Percentiles rank a stretch among this genome's conserved stretches.
Evolutionary conservation across 202 grass and related monocot species (phyloP).

Genomic region (Cymbopogon flexuosus): DNA sequence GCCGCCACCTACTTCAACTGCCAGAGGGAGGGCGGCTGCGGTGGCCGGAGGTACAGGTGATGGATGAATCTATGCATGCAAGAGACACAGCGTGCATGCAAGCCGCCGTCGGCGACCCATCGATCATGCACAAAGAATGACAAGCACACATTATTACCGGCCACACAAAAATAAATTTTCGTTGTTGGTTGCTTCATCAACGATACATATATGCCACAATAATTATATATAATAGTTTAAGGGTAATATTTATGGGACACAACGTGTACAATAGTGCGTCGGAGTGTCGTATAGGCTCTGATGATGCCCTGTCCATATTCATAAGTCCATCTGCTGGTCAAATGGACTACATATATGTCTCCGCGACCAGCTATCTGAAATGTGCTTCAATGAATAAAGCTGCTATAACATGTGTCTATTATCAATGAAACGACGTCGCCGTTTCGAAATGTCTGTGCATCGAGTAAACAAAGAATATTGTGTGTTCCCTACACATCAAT

Average conservation of each 20-base stretch:
- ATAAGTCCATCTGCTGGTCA: no score
- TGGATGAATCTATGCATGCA: background rate
- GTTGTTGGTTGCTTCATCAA: background rate
- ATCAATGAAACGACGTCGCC: no score
- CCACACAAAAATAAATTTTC: background rate
- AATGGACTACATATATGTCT: no score
- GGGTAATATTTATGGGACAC: no score
- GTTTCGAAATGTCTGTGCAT: no score
- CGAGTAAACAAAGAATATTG: no score
- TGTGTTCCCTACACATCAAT: no score
- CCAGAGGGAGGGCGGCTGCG: conserved; percentile 57
- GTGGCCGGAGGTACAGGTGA: conserved; percentile 55
- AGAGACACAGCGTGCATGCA: background rate
- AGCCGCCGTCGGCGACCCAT: background rate
- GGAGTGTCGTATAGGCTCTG: background rate
- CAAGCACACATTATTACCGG: background rate
- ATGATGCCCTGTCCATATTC: background rate
- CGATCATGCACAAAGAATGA: background rate
- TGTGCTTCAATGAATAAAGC: background rate
- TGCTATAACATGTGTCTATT: no score
- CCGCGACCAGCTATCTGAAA: background rate
- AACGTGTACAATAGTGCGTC: background rate
- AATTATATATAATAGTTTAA: background rate
- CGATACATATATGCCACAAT: background rate
- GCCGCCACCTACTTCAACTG: conserved; percentile 62